Conservation (phyloP, 768 basidiomycete genomes). For the Suillus clintonianus region DNA sequence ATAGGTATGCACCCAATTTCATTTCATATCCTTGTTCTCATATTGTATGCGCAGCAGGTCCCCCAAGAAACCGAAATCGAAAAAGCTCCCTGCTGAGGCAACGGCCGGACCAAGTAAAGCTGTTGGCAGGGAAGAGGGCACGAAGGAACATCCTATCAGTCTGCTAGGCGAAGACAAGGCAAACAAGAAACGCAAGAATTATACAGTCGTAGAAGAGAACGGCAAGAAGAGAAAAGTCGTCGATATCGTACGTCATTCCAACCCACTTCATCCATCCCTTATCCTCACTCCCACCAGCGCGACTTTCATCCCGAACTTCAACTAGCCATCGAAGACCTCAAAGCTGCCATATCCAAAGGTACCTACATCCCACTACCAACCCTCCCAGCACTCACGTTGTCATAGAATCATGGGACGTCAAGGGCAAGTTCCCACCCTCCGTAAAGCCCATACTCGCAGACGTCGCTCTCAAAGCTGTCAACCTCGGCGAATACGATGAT, state of each 20-base stretch:
- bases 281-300: slow-evolving; percentile 36
- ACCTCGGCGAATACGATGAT: slow-evolving; percentile 88
- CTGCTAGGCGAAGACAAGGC: slow-evolving; percentile 41
- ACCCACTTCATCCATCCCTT: not conserved
- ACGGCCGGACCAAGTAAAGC: slow-evolving; percentile 12
- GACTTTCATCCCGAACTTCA: slow-evolving; percentile 77
- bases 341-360: slow-evolving; percentile 61
- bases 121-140: slow-evolving; percentile 39
- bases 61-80: slow-evolving; percentile 74
- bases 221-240: slow-evolving; percentile 75
- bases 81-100: slow-evolving; percentile 38
- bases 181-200: slow-evolving; percentile 57
- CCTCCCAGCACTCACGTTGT: not conserved
- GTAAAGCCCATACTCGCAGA: slow-evolving; percentile 74
- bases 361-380: not conserved
- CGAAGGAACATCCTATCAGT: slow-evolving; percentile 53
- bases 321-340: slow-evolving; percentile 58
- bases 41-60: slow-evolving; percentile 37
- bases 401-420: slow-evolving; percentile 74
- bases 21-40: slow-evolving; percentile 10
- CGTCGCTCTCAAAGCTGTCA: slow-evolving; percentile 76
- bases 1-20: slow-evolving; percentile 47
- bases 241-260: slow-evolving; percentile 51
- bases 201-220: slow-evolving; percentile 50
- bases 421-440: slow-evolving; percentile 85